Percentiles rank a stretch among this genome's conserved stretches.
Conservation (phyloP, 1,284 basidiomycete genomes). For the Melampsora medusae region DNA sequence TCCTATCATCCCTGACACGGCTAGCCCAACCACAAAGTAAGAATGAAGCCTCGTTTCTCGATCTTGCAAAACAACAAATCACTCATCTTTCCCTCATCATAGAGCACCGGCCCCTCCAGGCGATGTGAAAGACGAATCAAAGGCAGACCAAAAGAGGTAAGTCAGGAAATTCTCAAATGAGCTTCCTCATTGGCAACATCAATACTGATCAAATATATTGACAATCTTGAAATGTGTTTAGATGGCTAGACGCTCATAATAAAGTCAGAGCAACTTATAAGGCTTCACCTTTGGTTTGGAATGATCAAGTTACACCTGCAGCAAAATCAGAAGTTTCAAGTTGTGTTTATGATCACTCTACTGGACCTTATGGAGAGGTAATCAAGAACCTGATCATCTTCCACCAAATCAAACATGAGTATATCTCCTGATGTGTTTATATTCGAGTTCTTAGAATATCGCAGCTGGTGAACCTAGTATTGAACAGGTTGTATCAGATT, state of each 20-base stretch:
- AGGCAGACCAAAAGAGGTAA: background rate
- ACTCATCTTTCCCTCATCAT: too few relatives aligned
- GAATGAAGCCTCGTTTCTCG: too few relatives aligned
- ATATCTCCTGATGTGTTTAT: too few relatives aligned
- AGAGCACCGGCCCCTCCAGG: too few relatives aligned
- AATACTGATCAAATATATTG: background rate
- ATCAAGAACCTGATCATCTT: background rate
- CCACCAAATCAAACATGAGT: too few relatives aligned
- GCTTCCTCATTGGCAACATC: background rate
- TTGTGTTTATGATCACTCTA: constrained; percentile 28
- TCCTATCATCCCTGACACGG: too few relatives aligned
- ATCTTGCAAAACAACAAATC: too few relatives aligned
- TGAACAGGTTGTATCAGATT: constrained; percentile 15
- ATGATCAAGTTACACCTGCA: background rate
- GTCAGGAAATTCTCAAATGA: background rate
- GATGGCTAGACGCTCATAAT: constrained; percentile 35
- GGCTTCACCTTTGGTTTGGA: constrained; percentile 22
- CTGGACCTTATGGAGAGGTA: constrained; percentile 27
- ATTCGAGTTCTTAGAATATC: background rate
- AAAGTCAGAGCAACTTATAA: constrained; percentile 19
- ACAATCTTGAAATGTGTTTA: background rate
- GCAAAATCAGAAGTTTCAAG: constrained; percentile 15
- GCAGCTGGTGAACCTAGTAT: constrained; percentile 25
- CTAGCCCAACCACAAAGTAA: too few relatives aligned
- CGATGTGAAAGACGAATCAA: background rate